These are phyloP conservation scores for Colletotrichum caudatum DNA, from an alignment of 2,329 filamentous ascomycete species.

Conservation along the genomic window DNA sequence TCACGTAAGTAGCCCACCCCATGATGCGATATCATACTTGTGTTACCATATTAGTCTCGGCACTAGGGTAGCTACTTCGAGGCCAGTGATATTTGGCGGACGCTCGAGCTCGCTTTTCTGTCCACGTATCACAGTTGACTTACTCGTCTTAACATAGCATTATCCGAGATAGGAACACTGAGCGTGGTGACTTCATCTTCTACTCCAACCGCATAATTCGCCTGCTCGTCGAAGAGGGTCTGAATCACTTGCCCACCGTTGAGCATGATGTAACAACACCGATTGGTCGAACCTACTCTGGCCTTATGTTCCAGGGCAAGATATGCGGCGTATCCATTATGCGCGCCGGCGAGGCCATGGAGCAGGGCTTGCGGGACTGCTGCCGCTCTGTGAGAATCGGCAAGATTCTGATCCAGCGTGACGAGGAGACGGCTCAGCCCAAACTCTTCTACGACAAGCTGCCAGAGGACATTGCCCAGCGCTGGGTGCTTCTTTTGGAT, in stretches of 20 bases:
- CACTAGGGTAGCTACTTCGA: slow-evolving; percentile 23
- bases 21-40: background rate
- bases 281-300: slow-evolving; percentile 87
- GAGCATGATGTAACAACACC: slow-evolving; percentile 92
- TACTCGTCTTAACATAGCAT: slow-evolving; percentile 69
- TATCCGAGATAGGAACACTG: slow-evolving; percentile 91
- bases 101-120: background rate
- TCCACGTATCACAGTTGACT: slow-evolving; percentile 18
- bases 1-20: slow-evolving; percentile 79
- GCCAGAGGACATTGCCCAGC: slow-evolving; percentile 88
- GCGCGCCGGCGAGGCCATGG: slow-evolving; percentile 98
- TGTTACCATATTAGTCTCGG: slow-evolving; percentile 30
- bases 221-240: slow-evolving; percentile 92
- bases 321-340: slow-evolving; percentile 99
- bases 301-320: slow-evolving; percentile 96
- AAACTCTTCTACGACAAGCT: slow-evolving; percentile 98
- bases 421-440: slow-evolving; percentile 92
- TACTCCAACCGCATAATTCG: slow-evolving; percentile 99
- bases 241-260: slow-evolving; percentile 95
- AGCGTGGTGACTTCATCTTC: slow-evolving; percentile 97
- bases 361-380: slow-evolving; percentile 94
- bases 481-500: slow-evolving; percentile 94
- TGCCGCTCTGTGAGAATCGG: slow-evolving; percentile 98
- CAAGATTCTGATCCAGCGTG: slow-evolving; percentile 97
- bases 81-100: background rate